These are phyloP conservation scores for Tetraselmis chui DNA, from an alignment of 139 green algal species.

Conservation along the genomic window DNA sequence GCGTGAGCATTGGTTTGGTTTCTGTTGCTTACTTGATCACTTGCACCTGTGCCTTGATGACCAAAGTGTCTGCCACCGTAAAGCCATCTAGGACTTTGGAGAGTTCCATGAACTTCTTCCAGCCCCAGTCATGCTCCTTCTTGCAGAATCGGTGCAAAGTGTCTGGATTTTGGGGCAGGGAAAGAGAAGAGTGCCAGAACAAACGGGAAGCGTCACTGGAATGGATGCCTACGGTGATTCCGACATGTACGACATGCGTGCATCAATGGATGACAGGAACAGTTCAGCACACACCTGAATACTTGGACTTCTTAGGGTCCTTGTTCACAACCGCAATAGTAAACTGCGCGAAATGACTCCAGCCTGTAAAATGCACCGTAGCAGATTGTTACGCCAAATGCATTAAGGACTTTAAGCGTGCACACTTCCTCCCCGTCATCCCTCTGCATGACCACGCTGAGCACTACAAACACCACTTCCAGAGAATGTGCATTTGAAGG, in stretches of 20 bases:
- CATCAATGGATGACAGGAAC: neutral
- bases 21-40: constrained; percentile 85
- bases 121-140: constrained; percentile 99
- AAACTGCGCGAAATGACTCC: constrained; percentile 98
- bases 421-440: too few relatives aligned
- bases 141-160: constrained; percentile 99
- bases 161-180: constrained; percentile 51
- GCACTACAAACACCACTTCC: too few relatives aligned
- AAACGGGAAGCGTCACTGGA: neutral
- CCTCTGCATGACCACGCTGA: too few relatives aligned
- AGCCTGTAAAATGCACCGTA: constrained; percentile 51
- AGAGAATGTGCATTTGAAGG: too few relatives aligned
- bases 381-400: too few relatives aligned
- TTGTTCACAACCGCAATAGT: constrained; percentile 98
- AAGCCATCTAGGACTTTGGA: constrained; percentile 89
- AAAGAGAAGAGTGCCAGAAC: neutral
- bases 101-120: constrained; percentile 99
- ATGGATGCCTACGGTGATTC: neutral
- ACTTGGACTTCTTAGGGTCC: constrained; percentile 97
- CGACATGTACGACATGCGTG: neutral
- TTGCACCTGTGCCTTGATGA: constrained; percentile 96
- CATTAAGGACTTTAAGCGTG: too few relatives aligned
- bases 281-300: constrained; percentile 55
- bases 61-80: constrained; percentile 80
- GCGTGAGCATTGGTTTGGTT: too few relatives aligned